Evolutionary conservation across 352 stramenopile genomes (phyloP).

Genomic region (Globisporangium radiosum): DNA sequence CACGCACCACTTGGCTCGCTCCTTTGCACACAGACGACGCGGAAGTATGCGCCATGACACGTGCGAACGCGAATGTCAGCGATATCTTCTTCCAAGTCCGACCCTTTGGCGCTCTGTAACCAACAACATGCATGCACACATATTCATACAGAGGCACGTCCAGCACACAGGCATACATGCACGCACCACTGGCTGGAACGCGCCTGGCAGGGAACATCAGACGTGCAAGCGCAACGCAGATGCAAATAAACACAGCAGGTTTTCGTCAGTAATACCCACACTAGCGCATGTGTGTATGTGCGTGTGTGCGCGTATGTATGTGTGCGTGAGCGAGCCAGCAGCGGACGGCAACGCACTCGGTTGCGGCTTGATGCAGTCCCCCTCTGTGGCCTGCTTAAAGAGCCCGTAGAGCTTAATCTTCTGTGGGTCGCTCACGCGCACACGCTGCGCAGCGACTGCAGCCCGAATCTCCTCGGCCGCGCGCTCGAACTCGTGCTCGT

Average conservation of each 20-base stretch:
- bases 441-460: conserved; percentile 14
- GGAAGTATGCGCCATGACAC: background rate
- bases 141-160: background rate
- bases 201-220: conserved; percentile 14
- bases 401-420: conserved; percentile 76
- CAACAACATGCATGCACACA: background rate
- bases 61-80: background rate
- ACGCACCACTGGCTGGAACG: conserved; percentile 47
- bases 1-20: conserved; percentile 53
- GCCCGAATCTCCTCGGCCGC: conserved; percentile 36
- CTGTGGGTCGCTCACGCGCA: conserved; percentile 48
- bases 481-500: conserved; percentile 39
- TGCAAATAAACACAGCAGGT: background rate
- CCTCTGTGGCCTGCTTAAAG: conserved; percentile 71
- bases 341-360: conserved; percentile 25
- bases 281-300: background rate
- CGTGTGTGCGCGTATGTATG: too few species aligned
- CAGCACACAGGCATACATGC: background rate
- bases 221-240: background rate
- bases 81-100: too few species aligned
- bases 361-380: conserved; percentile 47
- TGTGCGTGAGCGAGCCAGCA: too few species aligned
- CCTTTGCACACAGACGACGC: conserved; percentile 12
- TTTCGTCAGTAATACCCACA: too few species aligned
- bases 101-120: too few species aligned